phyloP scores from a whole-genome alignment of 202 grass and related monocot species.

The Dendrocalamus latiflorus region DNA sequence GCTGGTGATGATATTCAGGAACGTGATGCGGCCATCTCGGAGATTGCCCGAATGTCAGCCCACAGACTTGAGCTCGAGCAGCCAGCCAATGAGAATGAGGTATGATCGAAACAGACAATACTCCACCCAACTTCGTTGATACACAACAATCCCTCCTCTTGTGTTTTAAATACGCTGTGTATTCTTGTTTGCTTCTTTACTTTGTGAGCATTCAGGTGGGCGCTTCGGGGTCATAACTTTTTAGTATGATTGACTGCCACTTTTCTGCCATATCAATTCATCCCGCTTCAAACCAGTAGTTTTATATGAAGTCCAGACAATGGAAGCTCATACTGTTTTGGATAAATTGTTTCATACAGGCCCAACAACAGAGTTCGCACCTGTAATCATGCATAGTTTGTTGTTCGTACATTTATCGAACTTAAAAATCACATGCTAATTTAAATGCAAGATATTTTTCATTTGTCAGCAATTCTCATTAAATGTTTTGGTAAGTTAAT shows the following conservation, averaged over 20 bases:
- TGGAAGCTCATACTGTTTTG: not conserved
- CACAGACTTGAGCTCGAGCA: constrained; percentile 68
- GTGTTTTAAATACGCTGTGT: not conserved
- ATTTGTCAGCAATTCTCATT: not conserved
- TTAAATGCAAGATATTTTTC: not conserved
- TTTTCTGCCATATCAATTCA: not conserved
- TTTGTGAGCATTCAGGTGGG: not conserved
- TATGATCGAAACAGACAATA: not conserved
- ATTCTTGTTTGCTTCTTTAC: not conserved
- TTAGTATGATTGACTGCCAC: not conserved
- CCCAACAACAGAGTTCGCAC: not conserved
- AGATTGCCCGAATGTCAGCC: constrained; percentile 84
- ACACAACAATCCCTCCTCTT: not conserved
- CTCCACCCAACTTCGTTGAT: not conserved
- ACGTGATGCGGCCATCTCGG: constrained; percentile 55
- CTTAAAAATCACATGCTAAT: not conserved
- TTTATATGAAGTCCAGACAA: not conserved
- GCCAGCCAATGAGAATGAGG: constrained; percentile 36
- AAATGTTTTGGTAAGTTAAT: not conserved
- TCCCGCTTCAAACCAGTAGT: not conserved
- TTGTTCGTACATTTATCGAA: not conserved
- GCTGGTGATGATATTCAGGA: constrained; percentile 55
- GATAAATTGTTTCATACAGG: not conserved
- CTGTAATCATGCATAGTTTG: not conserved
- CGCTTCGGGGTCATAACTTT: not conserved